Base-by-base conservation (phyloP, 805 yeast species). In the Priceomyces melissophilus region DNA sequence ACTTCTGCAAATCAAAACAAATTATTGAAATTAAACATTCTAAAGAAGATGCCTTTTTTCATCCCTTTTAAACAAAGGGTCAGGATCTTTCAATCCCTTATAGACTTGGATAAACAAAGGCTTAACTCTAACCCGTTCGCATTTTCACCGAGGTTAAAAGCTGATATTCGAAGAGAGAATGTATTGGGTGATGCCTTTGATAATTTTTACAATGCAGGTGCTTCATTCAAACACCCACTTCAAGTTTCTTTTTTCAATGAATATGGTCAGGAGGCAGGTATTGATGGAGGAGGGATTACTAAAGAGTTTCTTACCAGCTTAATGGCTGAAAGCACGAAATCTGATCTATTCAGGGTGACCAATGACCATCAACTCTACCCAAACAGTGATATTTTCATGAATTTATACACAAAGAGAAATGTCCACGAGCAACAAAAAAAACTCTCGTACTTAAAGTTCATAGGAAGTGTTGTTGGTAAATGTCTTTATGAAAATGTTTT, bases 211-310 rank as follows among this genome's bases (percentile, higher is more conserved):
- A 61, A 66, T 2, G 50, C 54, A 8, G 87, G 89, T 0, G 53
- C 67, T 1, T 63, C 65, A 3, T 76, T 90, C 57, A 88, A 85
- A 52, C 55, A 72, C 7, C 71, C 69, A 28, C 59, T 90, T 8
- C 66, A 76, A 1, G 88, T 93, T 2, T 73, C 73, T 11, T 89
- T 93, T 55, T 67, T 68, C 29, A 85, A 87, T 52, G 76, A 84
- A 41, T 78, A 81, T 62, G 67, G 65, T 11, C 76, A 69, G 28
- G 98, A 91, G 57, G 88, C 82, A 0, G 99, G 99, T 1, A 84
- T 91, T 32, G 99, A 91, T 60, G 99, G 99, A 6, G 99, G 98
- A 10, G 99, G 99, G 1, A 69, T 91, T 16, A 90, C 97, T 0
- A 90, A 91, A 58, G 99, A 91, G 54, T 81, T 93, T 47, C 64